These are phyloP conservation scores for Botryotinia narcissicola DNA, from an alignment of 2,329 filamentous ascomycete genomes.

Conservation along the genomic window DNA sequence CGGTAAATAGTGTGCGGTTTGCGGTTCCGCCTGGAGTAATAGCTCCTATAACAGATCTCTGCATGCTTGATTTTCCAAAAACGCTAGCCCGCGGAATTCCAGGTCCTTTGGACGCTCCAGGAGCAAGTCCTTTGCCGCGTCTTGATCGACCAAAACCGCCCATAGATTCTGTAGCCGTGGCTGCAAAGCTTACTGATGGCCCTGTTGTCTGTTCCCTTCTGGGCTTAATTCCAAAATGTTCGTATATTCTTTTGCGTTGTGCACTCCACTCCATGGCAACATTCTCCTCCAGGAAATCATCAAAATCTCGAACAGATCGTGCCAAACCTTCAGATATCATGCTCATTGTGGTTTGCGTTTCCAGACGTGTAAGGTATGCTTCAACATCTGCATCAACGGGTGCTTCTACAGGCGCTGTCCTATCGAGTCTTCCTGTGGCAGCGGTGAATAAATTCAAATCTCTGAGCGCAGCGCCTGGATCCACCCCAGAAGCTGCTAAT, in stretches of 20 bases:
- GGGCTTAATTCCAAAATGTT: conserved; percentile 86
- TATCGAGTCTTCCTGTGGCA: conserved; percentile 48
- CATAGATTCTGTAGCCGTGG: conserved; percentile 42
- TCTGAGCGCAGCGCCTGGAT: conserved; percentile 78
- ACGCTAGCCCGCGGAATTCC: conserved; percentile 48
- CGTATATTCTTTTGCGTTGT: conserved; percentile 88
- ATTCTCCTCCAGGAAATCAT: conserved; percentile 90
- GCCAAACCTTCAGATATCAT: conserved; percentile 92
- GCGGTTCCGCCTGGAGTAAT: conserved; percentile 62
- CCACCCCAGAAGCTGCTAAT: conserved; percentile 88
- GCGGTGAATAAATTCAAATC: conserved; percentile 79
- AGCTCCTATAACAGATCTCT: conserved; percentile 83
- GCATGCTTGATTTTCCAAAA: conserved; percentile 68
- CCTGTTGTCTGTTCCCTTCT: conserved; percentile 45
- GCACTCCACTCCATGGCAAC: conserved; percentile 94
- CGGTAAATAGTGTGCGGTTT: conserved; percentile 65
- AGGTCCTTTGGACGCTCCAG: conserved; percentile 36
- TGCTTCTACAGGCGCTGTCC: conserved; percentile 39
- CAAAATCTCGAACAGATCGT: conserved; percentile 86
- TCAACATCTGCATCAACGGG: conserved; percentile 65
- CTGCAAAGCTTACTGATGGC: conserved; percentile 32
- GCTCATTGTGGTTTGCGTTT: conserved; percentile 85
- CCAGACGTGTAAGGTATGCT: conserved; percentile 79
- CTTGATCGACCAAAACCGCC: conserved; percentile 61
- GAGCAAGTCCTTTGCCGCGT: conserved; percentile 46